Evolutionary conservation across 805 yeast species (phyloP), one percentile per base, ranked within the genome.

Genomic region (Scheffersomyces stipitis): DNA sequence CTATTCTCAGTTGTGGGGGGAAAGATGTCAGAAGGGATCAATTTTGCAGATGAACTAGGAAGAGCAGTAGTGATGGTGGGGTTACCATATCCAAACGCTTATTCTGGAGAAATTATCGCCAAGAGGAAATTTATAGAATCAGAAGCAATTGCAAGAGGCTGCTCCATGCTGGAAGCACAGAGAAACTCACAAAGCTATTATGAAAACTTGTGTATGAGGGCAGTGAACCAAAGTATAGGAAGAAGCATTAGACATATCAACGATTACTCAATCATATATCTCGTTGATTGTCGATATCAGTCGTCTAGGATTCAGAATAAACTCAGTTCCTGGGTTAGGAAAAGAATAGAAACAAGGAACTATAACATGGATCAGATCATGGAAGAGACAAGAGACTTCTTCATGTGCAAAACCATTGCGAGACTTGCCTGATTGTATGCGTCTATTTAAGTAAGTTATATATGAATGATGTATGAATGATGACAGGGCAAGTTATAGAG

Each of bases 211-310:
- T 89, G 96, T 53, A 84, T 91, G 93, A 78, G 89, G 35, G 85
- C 96, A 0, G 88, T 90, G 1, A 90, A 90, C 54, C 98, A 90
- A 58, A 81, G 95, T 61, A 82, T 91, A 9, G 98, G 97, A 0
- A 73, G 98, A 45, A 86, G 96, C 5, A 90, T 90, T 27, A 69
- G 98, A 42, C 96, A 90, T 56, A 74, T 73, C 17, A 72, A 75
- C 28, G 98, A 91, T 59, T 89, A 85, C 54, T 82, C 97, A 0
- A 73, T 78, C 12, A 83, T 91, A 5, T 78, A 76, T 47, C 64
- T 90, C 27, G 49, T 89, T 12, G 98, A 91, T 56, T 59, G 58
- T 22, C 66, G 97, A 36, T 91, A 75, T 45, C 50, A 49, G 2
- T 54, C 55, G 3, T 47, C 50, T 1, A 57, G 66, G 18, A 78